These are phyloP conservation scores for Solanum pennellii DNA, from an alignment of 257 asterid genomes.

Conservation along the genomic window DNA sequence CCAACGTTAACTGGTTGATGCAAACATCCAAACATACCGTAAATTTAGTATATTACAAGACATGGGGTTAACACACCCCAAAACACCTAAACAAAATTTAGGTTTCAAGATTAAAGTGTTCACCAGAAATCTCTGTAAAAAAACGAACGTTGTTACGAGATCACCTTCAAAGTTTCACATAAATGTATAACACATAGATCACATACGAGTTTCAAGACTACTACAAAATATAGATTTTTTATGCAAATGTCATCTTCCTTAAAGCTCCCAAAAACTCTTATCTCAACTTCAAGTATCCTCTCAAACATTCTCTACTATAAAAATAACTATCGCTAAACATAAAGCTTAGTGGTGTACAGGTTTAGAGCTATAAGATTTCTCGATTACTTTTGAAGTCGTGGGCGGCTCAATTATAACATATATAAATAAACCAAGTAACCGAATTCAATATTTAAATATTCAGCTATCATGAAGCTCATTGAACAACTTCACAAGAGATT, in stretches of 20 bases:
- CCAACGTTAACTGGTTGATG: background rate
- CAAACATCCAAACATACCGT: background rate
- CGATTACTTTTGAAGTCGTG: background rate
- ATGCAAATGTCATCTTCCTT: background rate
- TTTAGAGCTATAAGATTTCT: background rate
- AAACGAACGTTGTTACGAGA: background rate
- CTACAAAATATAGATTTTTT: background rate
- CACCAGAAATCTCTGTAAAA: background rate
- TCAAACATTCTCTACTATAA: background rate
- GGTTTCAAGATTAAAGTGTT: background rate
- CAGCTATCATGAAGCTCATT: background rate
- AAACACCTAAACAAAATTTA: background rate
- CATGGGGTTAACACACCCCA: background rate
- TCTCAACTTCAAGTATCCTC: background rate
- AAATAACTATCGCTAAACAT: background rate
- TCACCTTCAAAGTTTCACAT: background rate
- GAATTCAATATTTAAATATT: background rate
- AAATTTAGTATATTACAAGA: background rate
- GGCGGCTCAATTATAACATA: background rate
- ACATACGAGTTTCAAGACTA: background rate
- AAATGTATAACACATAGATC: background rate
- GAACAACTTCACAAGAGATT: background rate
- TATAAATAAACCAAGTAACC: background rate
- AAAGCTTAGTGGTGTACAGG: background rate
- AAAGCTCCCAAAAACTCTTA: background rate